A percentile compares a stretch with the other conserved stretches of the same genome.
phyloP scores from a whole-genome alignment of 441 rosid species.

The Melastoma candidum region DNA sequence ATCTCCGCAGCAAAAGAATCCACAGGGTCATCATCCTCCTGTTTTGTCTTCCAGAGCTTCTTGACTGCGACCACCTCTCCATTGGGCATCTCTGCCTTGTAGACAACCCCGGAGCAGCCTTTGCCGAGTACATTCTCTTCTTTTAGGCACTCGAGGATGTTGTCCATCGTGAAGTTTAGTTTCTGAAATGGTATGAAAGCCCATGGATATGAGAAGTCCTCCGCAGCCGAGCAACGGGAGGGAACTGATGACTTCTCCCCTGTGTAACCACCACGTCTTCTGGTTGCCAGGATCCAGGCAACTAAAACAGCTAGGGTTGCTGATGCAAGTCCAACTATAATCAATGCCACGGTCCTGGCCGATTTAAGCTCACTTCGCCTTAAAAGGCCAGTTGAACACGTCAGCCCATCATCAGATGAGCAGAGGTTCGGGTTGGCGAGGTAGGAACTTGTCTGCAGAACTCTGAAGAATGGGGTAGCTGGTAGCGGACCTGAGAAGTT shows the following conservation, averaged over 20 bases:
- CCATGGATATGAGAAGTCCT: slow-evolving; percentile 92
- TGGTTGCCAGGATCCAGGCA: slow-evolving; percentile 43
- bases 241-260: slow-evolving; percentile 39
- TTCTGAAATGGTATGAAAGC: slow-evolving; percentile 90
- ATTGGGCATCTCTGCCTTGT: slow-evolving; percentile 72
- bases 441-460: slow-evolving; percentile 48
- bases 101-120: slow-evolving; percentile 92
- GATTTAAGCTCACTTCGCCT: slow-evolving; percentile 42
- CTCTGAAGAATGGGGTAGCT: slow-evolving; percentile 69
- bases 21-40: slow-evolving; percentile 41
- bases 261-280: slow-evolving; percentile 39
- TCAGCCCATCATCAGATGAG: slow-evolving; percentile 48
- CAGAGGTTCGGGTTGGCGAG: slow-evolving; percentile 58
- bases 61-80: slow-evolving; percentile 76
- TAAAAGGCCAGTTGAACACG: slow-evolving; percentile 50
- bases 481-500: slow-evolving; percentile 92
- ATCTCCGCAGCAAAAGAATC: slow-evolving; percentile 87
- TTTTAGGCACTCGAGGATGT: slow-evolving; percentile 57
- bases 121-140: slow-evolving; percentile 86
- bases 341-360: slow-evolving; percentile 57
- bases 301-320: slow-evolving; percentile 48
- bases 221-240: slow-evolving; percentile 36
- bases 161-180: slow-evolving; percentile 57
- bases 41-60: slow-evolving; percentile 74
- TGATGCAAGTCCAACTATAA: slow-evolving; percentile 49